Percentiles rank a stretch among this genome's conserved stretches.
Evolutionary conservation across 306 rosid genomes (phyloP).

Genomic region (Cucurbita pepo): DNA sequence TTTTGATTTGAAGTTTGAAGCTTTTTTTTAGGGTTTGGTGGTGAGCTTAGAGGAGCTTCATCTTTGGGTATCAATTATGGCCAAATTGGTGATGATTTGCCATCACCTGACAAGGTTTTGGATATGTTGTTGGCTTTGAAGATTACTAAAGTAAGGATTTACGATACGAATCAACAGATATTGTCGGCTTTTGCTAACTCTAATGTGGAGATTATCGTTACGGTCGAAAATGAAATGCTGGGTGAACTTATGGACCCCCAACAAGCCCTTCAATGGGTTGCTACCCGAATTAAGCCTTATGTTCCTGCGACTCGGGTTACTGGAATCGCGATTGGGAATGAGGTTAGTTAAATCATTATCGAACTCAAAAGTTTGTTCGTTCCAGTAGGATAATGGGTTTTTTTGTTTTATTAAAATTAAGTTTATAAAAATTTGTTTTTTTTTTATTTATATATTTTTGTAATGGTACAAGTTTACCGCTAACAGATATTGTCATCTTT

Average conservation of each 20-base stretch:
- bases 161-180: constrained; percentile 71
- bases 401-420: no score
- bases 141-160: constrained; percentile 72
- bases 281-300: constrained; percentile 46
- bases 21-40: not conserved
- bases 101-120: constrained; percentile 51
- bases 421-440: no score
- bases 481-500: no score
- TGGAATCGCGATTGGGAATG: constrained; percentile 82
- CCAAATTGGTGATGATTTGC: constrained; percentile 71
- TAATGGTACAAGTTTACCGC: no score
- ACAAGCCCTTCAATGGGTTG: constrained; percentile 78
- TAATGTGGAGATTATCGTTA: constrained; percentile 53
- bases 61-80: constrained; percentile 90
- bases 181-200: constrained; percentile 68
- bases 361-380: not conserved
- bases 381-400: no score
- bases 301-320: constrained; percentile 60
- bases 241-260: constrained; percentile 57
- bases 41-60: constrained; percentile 11
- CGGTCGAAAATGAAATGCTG: constrained; percentile 51
- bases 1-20: not conserved
- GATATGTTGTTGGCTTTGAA: constrained; percentile 46
- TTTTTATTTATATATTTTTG: no score
- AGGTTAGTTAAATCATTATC: constrained; percentile 13